phyloP scores from a whole-genome alignment of 148 eudicot genomes.

The Cornus controversa region DNA sequence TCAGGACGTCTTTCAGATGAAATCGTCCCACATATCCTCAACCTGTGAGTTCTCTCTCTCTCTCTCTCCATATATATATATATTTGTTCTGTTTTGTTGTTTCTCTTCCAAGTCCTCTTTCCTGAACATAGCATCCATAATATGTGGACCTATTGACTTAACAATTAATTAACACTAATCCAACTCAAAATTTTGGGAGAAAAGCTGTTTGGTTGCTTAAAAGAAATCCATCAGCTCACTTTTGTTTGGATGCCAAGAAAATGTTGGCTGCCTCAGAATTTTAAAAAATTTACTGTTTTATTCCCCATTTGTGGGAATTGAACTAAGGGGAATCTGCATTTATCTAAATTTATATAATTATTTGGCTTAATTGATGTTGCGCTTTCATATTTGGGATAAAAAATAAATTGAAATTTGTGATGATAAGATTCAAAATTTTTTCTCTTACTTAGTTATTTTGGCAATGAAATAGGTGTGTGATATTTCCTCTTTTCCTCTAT shows the following conservation, averaged over 20 bases:
- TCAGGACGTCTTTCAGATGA: conserved; percentile 32
- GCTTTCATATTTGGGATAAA: neutral
- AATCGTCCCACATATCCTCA: conserved; percentile 56
- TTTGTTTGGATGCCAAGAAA: neutral
- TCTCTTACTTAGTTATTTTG: too few species aligned
- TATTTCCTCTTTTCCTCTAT: too few species aligned
- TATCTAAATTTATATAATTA: neutral
- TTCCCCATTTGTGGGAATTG: neutral
- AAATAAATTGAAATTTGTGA: too few species aligned
- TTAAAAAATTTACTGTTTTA: neutral
- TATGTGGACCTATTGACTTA: neutral
- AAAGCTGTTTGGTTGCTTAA: too few species aligned
- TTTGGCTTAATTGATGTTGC: neutral
- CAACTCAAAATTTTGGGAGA: neutral
- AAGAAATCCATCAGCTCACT: neutral
- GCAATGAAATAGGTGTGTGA: neutral
- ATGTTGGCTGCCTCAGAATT: neutral
- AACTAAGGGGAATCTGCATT: neutral
- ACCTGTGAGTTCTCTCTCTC: conserved; percentile 38
- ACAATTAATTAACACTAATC: neutral
- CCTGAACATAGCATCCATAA: neutral
- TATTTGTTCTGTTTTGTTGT: neutral
- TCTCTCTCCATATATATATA: neutral
- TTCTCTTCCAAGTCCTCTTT: neutral
- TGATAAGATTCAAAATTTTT: too few species aligned